Base-by-base conservation (phyloP, 495 filamentous ascomycete species). In the Tuber borchii region DNA sequence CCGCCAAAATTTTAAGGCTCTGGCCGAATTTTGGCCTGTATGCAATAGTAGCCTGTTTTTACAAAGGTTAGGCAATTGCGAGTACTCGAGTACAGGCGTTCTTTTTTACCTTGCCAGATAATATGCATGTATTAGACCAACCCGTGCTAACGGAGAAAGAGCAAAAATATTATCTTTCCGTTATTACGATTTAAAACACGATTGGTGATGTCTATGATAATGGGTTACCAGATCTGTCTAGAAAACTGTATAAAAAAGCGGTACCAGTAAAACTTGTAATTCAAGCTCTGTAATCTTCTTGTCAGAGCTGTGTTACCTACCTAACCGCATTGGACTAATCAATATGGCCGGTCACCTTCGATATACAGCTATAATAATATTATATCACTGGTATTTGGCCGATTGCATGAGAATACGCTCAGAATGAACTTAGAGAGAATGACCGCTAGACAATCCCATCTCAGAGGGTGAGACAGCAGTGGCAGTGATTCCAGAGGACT, bases 81-180 rank as follows among this genome's bases (percentile, higher is more conserved):
- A 43, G 40, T 42, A 5, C 34, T 37, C 1, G 34, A 40, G 39
- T 37, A 40, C 39, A 79, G 76, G 78, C 73, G 72, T 79, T 78
- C 78, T 70, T 26, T 74, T 79, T 37, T 69, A 44, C 22, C 71
- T 75, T 79, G 44, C 72, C 69, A 40, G 43, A 75, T 37, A 71
- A 73, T 76, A 72, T 78, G 56, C 77, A 75, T 68, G 72, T 72
- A 79, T 79, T 69, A 75, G 46, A 79, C 14, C 26, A 16, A 65
- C 51, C 71, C 56, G 26, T 44, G 56, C 76, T 79, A 68, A 79
- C 78, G 40, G 61, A 72, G 61, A 69, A 48, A 39, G 31, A 70
- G 68, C 72, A 70, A 48, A 44, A 45, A 68, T 56, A 70, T 71
- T 39, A 45, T 68, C 56, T 71, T 48, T 12, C 46, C 70, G 20